Conservation (phyloP, 1,284 basidiomycete genomes). For the Ustilago trichophora region DNA sequence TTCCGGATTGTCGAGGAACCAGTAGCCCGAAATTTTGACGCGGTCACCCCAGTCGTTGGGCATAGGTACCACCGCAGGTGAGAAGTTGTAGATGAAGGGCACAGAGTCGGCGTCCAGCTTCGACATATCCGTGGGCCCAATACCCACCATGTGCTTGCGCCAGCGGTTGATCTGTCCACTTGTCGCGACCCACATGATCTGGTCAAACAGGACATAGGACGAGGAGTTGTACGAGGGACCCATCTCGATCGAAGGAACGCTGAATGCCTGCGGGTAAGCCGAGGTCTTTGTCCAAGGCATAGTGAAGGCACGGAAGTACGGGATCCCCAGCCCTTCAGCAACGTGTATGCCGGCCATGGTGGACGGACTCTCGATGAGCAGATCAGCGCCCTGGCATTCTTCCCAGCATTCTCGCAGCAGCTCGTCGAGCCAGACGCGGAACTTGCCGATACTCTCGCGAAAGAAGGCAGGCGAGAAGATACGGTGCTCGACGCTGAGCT, state of each 20-base stretch:
- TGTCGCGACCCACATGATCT: conserved; percentile 60
- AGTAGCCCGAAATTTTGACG: conserved; percentile 59
- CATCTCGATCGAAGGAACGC: conserved; percentile 51
- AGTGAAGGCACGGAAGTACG: conserved; percentile 62
- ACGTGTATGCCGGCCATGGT: conserved; percentile 63
- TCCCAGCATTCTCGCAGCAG: conserved; percentile 52
- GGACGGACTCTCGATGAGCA: conserved; percentile 60
- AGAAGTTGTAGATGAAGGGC: conserved; percentile 64
- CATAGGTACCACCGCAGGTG: conserved; percentile 55
- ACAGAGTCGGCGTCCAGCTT: conserved; percentile 47
- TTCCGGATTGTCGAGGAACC: conserved; percentile 68
- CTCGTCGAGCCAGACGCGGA: conserved; percentile 61
- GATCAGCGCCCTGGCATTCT: conserved; percentile 56
- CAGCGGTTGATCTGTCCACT: conserved; percentile 60
- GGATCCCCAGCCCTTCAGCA: conserved; percentile 57
- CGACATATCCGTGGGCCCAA: conserved; percentile 42
- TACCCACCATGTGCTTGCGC: conserved; percentile 55
- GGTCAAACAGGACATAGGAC: conserved; percentile 55
- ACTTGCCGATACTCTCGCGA: conserved; percentile 52
- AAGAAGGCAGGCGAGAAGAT: conserved; percentile 52
- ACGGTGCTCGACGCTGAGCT: conserved; percentile 56
- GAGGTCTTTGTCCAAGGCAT: conserved; percentile 62
- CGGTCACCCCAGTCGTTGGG: conserved; percentile 59
- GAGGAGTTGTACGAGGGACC: conserved; percentile 54
- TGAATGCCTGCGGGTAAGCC: conserved; percentile 60